Conservation (phyloP, 176 grass and related monocot genomes). For the Chrysopogon serrulatus region DNA sequence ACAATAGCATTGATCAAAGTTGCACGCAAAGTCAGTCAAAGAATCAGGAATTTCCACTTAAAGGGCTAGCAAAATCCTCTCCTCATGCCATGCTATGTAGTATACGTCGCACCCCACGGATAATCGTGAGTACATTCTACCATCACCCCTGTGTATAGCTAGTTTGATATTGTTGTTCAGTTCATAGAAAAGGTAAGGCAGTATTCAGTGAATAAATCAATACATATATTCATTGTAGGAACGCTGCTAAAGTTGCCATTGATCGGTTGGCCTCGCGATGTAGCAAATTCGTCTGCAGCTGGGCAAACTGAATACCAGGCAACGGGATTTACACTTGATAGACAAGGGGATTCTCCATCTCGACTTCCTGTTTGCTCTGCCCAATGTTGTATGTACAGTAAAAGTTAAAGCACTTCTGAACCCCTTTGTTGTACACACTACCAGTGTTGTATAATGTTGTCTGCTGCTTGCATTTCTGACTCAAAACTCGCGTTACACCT, state of each 20-base stretch:
- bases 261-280: neutral
- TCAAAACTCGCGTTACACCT: neutral
- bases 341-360: neutral
- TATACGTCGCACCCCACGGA: conserved; percentile 32
- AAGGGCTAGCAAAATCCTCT: conserved; percentile 23
- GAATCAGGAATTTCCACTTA: conserved; percentile 16
- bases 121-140: conserved; percentile 36
- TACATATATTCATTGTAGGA: neutral
- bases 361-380: neutral
- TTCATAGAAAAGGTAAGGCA: neutral
- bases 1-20: conserved; percentile 10
- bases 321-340: neutral
- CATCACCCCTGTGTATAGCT: neutral
- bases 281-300: neutral
- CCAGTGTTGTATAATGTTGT: neutral
- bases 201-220: neutral
- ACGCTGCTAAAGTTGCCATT: neutral
- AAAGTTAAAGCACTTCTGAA: neutral
- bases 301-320: neutral
- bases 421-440: neutral
- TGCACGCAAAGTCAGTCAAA: conserved; percentile 7
- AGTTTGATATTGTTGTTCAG: neutral
- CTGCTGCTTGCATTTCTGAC: neutral
- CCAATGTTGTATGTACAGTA: conserved; percentile 19
- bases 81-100: neutral